phyloP scores from a whole-genome alignment of 306 rosid genomes.

The Astragalus membranaceus region DNA sequence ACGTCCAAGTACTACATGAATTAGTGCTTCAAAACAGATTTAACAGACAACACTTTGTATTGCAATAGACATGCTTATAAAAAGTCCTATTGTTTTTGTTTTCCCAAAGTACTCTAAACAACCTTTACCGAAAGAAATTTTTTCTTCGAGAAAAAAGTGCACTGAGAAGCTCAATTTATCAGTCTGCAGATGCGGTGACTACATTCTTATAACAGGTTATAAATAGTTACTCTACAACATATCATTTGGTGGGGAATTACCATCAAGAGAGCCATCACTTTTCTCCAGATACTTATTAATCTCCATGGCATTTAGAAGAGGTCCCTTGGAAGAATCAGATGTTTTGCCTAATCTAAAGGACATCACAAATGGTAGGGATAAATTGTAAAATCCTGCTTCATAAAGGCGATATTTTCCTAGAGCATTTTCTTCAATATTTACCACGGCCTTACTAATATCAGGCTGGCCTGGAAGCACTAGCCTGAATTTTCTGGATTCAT shows the following conservation, averaged over 20 bases:
- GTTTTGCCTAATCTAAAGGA: conserved; percentile 73
- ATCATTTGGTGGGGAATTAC: conserved; percentile 32
- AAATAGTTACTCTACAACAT: not conserved
- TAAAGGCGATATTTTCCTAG: conserved; percentile 80
- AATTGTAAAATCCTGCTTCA: conserved; percentile 74
- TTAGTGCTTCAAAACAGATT: conserved; percentile 1
- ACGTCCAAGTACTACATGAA: too few relatives aligned
- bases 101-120: not conserved
- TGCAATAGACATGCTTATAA: not conserved
- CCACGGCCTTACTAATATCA: conserved; percentile 70
- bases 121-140: not conserved
- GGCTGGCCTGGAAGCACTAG: conserved; percentile 68
- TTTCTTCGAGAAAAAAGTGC: not conserved
- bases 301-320: conserved; percentile 94
- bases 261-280: conserved; percentile 74
- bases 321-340: conserved; percentile 77
- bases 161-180: not conserved
- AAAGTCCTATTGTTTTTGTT: not conserved
- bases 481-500: conserved; percentile 82
- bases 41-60: not conserved
- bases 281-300: conserved; percentile 74
- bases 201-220: not conserved
- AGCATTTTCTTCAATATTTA: conserved; percentile 92
- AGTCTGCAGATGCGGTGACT: not conserved
- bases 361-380: conserved; percentile 80